phyloP scores from a whole-genome alignment of 176 grass and related monocot species.

The Leersia perrieri region DNA sequence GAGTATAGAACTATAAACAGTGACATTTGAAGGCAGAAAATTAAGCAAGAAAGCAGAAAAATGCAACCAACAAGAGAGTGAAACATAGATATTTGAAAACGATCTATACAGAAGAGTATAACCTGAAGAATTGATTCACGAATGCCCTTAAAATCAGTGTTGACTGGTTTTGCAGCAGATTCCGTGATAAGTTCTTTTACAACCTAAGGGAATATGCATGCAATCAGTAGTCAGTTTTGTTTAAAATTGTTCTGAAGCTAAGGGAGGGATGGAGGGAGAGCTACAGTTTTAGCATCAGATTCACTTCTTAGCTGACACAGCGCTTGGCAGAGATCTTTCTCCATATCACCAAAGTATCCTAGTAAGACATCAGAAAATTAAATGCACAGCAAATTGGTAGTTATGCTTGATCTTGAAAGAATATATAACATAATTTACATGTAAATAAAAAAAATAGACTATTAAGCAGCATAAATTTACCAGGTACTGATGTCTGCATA shows the following conservation, averaged over 20 bases:
- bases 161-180: conserved; percentile 37
- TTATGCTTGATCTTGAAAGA: neutral
- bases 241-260: conserved; percentile 4
- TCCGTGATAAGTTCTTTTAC: conserved; percentile 61
- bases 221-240: conserved; percentile 18
- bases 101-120: conserved; percentile 10
- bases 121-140: conserved; percentile 95
- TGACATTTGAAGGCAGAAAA: conserved; percentile 14
- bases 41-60: conserved; percentile 22
- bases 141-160: conserved; percentile 59
- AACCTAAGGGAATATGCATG: conserved; percentile 49
- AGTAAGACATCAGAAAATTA: conserved; percentile 21
- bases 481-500: conserved; percentile 63
- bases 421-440: conserved; percentile 3
- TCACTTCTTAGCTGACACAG: conserved; percentile 76
- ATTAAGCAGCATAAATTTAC: conserved; percentile 38
- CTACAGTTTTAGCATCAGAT: conserved; percentile 71
- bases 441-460: conserved; percentile 15
- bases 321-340: conserved; percentile 77
- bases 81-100: conserved; percentile 4
- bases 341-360: conserved; percentile 69
- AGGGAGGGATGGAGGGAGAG: neutral
- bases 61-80: conserved; percentile 2
- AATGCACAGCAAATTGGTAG: neutral
- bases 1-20: conserved; percentile 1